A percentile compares a stretch with the other conserved stretches of the same genome.
phyloP scores from a whole-genome alignment of 2,329 filamentous ascomycete species.

The Trichophyton rubrum region DNA sequence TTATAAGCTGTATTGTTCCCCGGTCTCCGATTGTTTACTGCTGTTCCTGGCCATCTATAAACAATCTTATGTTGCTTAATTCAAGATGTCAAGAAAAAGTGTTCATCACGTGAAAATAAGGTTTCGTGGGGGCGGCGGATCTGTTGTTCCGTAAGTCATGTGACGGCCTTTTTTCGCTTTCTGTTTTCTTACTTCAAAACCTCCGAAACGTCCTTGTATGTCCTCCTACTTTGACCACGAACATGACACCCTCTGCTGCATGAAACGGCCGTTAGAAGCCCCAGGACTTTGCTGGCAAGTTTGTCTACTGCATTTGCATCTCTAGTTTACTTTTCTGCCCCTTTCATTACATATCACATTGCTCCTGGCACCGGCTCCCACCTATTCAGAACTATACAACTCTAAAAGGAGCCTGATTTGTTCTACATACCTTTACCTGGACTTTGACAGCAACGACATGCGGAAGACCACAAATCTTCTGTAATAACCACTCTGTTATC shows the following conservation, averaged over 20 bases:
- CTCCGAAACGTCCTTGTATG: neutral
- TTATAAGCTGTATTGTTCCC: neutral
- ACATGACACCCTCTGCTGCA: neutral
- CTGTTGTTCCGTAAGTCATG: neutral
- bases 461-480: neutral
- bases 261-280: neutral
- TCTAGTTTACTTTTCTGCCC: neutral
- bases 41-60: too few species aligned
- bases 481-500: neutral
- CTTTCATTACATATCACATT: neutral
- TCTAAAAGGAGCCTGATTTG: neutral
- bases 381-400: neutral
- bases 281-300: neutral
- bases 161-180: neutral
- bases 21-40: too few species aligned
- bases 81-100: neutral
- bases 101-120: neutral
- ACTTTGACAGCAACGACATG: neutral
- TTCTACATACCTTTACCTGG: neutral
- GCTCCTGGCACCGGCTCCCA: neutral
- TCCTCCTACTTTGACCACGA: neutral
- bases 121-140: neutral
- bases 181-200: neutral
- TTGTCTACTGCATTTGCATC: neutral
- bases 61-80: neutral